Conservation (phyloP, 2,329 filamentous ascomycete species). For the Fusarium verrucosum region DNA sequence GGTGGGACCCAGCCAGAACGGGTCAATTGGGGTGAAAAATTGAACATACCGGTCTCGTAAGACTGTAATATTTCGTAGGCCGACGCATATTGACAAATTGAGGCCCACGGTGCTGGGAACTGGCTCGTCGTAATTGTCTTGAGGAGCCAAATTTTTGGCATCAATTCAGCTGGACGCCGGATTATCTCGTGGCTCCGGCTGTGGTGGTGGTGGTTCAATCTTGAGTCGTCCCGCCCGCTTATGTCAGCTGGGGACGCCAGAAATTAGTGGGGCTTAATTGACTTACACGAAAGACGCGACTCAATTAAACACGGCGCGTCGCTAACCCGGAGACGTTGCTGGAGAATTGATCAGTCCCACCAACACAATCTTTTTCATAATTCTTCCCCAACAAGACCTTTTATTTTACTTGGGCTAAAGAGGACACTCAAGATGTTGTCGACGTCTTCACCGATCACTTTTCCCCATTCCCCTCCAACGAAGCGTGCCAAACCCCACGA, state of each 20-base stretch:
- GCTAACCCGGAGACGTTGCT: slow-evolving; percentile 20
- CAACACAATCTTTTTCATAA: slow-evolving; percentile 2
- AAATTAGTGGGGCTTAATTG: slow-evolving; percentile 26
- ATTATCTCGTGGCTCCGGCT: slow-evolving; percentile 45
- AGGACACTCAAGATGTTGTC: slow-evolving; percentile 60
- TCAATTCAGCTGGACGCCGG: slow-evolving; percentile 37
- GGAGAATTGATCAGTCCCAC: slow-evolving; percentile 24
- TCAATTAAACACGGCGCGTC: slow-evolving; percentile 47
- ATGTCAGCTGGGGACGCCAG: slow-evolving; percentile 21
- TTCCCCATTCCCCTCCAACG: slow-evolving; percentile 58
- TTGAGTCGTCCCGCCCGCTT: slow-evolving; percentile 21
- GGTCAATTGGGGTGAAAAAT: background rate
- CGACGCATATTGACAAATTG: slow-evolving; percentile 60
- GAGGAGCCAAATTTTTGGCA: slow-evolving; percentile 47
- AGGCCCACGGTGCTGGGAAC: slow-evolving; percentile 40
- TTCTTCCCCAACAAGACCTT: background rate
- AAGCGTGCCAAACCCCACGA: slow-evolving; percentile 52
- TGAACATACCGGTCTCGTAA: slow-evolving; percentile 69
- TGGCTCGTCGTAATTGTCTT: slow-evolving; percentile 40
- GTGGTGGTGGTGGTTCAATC: background rate
- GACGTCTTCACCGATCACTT: slow-evolving; percentile 67
- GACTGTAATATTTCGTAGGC: slow-evolving; percentile 70
- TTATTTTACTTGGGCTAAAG: background rate
- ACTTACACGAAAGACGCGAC: slow-evolving; percentile 37
- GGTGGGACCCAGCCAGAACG: background rate